Percentiles rank a stretch among this genome's conserved stretches.
Conservation (phyloP, 257 asterid genomes). For the Fraxinus cuspidata region DNA sequence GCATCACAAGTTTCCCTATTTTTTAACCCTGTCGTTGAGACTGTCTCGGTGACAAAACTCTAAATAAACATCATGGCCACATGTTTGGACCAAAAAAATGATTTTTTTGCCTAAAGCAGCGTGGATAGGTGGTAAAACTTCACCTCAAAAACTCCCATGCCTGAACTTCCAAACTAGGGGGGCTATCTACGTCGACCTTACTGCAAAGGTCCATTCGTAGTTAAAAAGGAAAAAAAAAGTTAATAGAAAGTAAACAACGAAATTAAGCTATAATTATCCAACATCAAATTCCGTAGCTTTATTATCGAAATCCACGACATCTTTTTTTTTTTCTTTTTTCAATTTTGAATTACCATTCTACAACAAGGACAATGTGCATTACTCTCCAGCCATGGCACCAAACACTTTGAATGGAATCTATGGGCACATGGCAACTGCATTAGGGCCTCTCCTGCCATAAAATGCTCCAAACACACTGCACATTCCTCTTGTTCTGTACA, state of each 20-base stretch:
- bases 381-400: slow-evolving; percentile 71
- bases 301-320: background rate
- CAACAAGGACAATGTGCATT: slow-evolving; percentile 77
- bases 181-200: no score
- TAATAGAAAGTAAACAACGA: background rate
- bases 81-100: no score
- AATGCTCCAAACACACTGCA: slow-evolving; percentile 70
- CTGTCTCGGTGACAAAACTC: no score
- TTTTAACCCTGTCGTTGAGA: no score
- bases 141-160: no score
- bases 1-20: no score
- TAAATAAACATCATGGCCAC: no score
- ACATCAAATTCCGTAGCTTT: background rate
- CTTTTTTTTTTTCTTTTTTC: background rate
- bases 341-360: slow-evolving; percentile 45
- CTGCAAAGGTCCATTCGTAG: no score
- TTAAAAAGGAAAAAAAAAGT: no score
- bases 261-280: background rate
- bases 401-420: slow-evolving; percentile 63
- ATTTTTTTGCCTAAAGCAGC: no score
- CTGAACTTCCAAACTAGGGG: no score
- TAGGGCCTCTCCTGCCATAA: slow-evolving; percentile 39
- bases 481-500: slow-evolving; percentile 67
- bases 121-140: no score
- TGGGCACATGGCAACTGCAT: slow-evolving; percentile 73